Evolutionary conservation across 1,284 basidiomycete species (phyloP).

Genomic region (Marasmius sp.): DNA sequence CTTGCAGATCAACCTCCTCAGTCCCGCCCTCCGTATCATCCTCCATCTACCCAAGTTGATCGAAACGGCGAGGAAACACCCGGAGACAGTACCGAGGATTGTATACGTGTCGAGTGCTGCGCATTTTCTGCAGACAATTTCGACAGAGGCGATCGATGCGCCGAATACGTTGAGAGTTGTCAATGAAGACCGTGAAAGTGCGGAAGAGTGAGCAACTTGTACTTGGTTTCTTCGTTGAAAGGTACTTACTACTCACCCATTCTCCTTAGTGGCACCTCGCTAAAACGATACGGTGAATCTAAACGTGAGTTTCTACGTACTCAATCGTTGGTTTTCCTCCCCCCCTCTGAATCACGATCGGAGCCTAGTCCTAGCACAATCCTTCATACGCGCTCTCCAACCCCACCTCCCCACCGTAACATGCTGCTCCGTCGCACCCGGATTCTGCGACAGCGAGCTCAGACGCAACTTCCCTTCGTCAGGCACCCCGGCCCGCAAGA

Average conservation of each 20-base stretch:
- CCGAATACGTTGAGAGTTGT: constrained; percentile 21
- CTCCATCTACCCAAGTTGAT: not conserved
- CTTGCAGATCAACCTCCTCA: not conserved
- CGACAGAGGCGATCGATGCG: constrained; percentile 23
- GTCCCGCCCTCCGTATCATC: not conserved
- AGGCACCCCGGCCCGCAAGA: constrained; percentile 11
- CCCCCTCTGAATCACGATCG: constrained; percentile 2
- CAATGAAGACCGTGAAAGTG: constrained; percentile 24
- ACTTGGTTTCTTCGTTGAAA: not conserved
- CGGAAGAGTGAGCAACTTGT: constrained; percentile 17
- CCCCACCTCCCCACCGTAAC: constrained; percentile 35
- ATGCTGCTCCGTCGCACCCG: constrained; percentile 40
- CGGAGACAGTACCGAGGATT: not conserved
- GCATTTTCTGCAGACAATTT: constrained; percentile 27
- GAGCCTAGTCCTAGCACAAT: constrained; percentile 38
- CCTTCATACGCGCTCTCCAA: constrained; percentile 40
- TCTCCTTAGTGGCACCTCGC: constrained; percentile 14
- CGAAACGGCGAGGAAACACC: not conserved
- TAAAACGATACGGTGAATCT: constrained; percentile 26
- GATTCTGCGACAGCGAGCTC: constrained; percentile 45
- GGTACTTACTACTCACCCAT: not conserved
- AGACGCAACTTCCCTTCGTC: constrained; percentile 24
- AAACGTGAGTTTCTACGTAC: constrained; percentile 28
- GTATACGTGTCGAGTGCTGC: constrained; percentile 30
- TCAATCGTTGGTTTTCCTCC: not conserved